A percentile compares a stretch with the other conserved stretches of the same genome.
phyloP scores from a whole-genome alignment of 371 early-diverging fungal species.

The Mucor racemosus region DNA sequence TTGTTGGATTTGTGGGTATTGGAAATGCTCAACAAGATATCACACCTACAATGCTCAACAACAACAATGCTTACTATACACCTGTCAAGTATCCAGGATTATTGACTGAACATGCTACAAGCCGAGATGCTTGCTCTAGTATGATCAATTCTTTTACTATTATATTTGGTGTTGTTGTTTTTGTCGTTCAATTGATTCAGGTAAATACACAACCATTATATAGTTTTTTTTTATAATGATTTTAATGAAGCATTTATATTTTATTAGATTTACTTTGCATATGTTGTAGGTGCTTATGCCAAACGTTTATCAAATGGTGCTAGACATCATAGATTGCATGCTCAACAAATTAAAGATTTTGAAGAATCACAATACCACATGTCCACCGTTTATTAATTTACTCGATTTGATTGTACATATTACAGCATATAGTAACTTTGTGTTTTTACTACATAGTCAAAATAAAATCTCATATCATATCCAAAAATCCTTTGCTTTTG shows the following conservation, averaged over 20 bases:
- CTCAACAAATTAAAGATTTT: conserved; percentile 59
- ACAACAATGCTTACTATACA: conserved; percentile 19
- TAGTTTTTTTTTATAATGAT: neutral
- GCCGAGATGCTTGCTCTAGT: conserved; percentile 8
- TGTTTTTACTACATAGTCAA: too few species aligned
- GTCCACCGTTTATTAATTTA: conserved; percentile 51
- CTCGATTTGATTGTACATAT: neutral
- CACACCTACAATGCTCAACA: conserved; percentile 12
- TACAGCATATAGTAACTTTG: too few species aligned
- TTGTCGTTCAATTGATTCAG: conserved; percentile 29
- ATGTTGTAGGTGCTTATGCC: conserved; percentile 50
- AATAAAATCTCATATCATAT: too few species aligned
- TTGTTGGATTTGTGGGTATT: conserved; percentile 30
- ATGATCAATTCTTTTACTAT: conserved; percentile 21
- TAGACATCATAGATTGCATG: conserved; percentile 55
- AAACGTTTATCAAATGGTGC: conserved; percentile 52
- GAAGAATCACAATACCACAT: conserved; percentile 56
- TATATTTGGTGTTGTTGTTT: conserved; percentile 20
- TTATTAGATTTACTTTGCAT: conserved; percentile 51
- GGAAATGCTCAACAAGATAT: conserved; percentile 25
- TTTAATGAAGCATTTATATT: neutral
- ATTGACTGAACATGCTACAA: conserved; percentile 28
- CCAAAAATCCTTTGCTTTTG: too few species aligned
- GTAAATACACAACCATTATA: conserved; percentile 12
- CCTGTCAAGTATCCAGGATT: conserved; percentile 34